phyloP scores from a whole-genome alignment of 805 yeast genomes.

The Saccharomycopsis javanensis region DNA sequence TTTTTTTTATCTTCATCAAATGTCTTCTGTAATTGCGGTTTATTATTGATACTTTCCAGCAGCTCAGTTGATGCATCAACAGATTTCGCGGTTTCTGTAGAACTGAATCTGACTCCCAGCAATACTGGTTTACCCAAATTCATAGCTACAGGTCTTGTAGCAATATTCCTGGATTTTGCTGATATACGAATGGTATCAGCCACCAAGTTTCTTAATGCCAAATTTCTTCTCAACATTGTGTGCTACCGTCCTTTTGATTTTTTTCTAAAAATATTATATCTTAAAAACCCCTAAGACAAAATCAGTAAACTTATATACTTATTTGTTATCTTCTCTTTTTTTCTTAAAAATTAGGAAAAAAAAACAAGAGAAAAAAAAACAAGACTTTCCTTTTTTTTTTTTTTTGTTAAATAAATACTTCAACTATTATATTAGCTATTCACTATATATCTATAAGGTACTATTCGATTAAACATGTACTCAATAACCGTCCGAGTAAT shows the following conservation, averaged over 20 bases:
- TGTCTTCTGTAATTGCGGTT: too few species aligned
- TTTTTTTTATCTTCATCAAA: too few species aligned
- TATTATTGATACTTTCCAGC: neutral
- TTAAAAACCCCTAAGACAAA: neutral
- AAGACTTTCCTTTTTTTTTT: too few species aligned
- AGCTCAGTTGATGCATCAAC: neutral
- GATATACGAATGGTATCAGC: neutral
- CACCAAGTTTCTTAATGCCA: neutral
- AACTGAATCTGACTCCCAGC: neutral
- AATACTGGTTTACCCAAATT: neutral
- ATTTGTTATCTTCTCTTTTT: neutral
- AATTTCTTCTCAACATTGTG: constrained; percentile 1
- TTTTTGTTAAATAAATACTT: too few species aligned
- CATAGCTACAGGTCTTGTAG: neutral
- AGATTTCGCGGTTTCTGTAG: neutral
- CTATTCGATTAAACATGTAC: too few species aligned
- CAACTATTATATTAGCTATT: too few species aligned
- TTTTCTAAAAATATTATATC: too few species aligned
- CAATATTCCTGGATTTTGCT: neutral
- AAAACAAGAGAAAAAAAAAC: too few species aligned
- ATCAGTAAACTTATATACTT: neutral
- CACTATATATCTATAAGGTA: too few species aligned
- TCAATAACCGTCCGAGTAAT: too few species aligned
- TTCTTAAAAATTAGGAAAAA: too few species aligned
- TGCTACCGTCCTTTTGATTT: too few species aligned